Evolutionary conservation across 305 asterid genomes (phyloP).

Genomic region (Ajuga reptans): DNA sequence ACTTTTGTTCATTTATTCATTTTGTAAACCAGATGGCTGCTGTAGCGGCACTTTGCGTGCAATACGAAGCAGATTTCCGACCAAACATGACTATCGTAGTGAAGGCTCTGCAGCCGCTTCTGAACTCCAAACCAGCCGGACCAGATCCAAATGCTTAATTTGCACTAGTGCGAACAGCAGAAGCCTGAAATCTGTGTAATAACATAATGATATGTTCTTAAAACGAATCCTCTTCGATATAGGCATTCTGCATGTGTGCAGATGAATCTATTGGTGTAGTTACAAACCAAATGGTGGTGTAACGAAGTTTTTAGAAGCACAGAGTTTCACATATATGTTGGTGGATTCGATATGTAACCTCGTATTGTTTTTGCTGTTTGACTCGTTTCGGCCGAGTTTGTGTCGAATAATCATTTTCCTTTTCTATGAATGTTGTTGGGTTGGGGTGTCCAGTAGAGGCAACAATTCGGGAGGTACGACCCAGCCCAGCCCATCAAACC

Average conservation of each 20-base stretch:
- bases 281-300: background rate
- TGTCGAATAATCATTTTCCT: background rate
- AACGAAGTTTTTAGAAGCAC: slow-evolving; percentile 20
- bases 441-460: no score
- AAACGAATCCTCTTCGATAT: slow-evolving; percentile 3
- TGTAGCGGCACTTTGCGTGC: slow-evolving; percentile 77
- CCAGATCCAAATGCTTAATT: slow-evolving; percentile 36
- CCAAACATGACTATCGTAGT: slow-evolving; percentile 76
- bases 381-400: background rate
- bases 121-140: slow-evolving; percentile 58
- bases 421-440: no score
- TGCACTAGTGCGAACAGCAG: background rate
- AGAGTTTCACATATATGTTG: slow-evolving; percentile 17
- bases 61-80: slow-evolving; percentile 68
- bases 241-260: background rate
- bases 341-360: slow-evolving; percentile 9
- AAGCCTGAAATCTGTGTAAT: slow-evolving; percentile 3
- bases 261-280: background rate
- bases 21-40: slow-evolving; percentile 55
- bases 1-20: no score
- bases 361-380: slow-evolving; percentile 13
- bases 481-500: no score
- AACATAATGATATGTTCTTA: background rate
- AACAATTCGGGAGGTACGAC: no score
- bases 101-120: slow-evolving; percentile 75